Base-by-base conservation (phyloP, 1,139 yeast genomes). In the Zhuliangozyma blackwelliae region DNA sequence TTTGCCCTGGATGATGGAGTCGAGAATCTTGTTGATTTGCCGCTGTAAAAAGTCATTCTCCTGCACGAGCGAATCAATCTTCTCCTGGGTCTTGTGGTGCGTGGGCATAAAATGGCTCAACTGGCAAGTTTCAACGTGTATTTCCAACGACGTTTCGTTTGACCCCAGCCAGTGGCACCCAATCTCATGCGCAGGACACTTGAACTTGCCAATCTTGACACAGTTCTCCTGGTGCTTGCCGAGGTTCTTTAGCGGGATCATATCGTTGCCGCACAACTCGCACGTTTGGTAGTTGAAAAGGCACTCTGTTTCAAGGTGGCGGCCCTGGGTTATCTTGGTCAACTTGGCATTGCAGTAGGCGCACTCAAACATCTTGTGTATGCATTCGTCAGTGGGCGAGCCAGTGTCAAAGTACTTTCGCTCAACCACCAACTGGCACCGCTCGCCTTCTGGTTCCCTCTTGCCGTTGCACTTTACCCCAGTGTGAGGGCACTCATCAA, bases 1-100 rank as follows among this genome's bases (percentile, higher is more conserved):
- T 45, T 68, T 73, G 1, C 81, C 81, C 43, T 69, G 78, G 5
- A 71, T 59, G 6, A 75, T 61, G 34, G 75, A 69, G 46, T 70
- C 72, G 42, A 75, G 54, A 3, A 76, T 67, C 37, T 64, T 65
- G 34, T 72, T 64, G 31, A 76, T 58, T 47, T 75, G 79, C 25
- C 54, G 48, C 38, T 68, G 75, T 28, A 69, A 48, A 36, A 52
- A 57, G n/a, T 37, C 39, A 39, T 68, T 62, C 31, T 61, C 66
- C 16, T 38, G 40, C 5, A 55, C 33, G 16, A 62, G 41, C 2
- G 35, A 26, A 3, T 45, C 52, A 8, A 62, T 37, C 34, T 50
- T 54, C 0, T 44, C 50, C 35, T 39, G 48, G 44, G 65, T 43
- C 7, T 40, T 40, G 3, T 54, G 42, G 38, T 55, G 52, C 27